Evolutionary conservation across 495 filamentous ascomycete species (phyloP).

Genomic region (Mycothermus thermophilus): DNA sequence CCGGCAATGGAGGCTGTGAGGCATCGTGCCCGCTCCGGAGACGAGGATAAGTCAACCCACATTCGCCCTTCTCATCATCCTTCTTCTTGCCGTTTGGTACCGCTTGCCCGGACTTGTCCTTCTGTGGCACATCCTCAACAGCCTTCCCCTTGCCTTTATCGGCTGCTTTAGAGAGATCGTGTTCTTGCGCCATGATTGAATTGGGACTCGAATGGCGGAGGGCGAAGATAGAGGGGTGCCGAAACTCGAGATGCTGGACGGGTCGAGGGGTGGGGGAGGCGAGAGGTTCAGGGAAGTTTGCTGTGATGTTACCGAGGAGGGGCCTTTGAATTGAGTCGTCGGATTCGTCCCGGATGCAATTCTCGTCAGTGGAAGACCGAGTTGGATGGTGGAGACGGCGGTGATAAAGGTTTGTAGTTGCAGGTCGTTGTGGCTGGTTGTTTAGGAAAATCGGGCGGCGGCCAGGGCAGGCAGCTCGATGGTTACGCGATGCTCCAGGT

Average conservation of each 20-base stretch:
- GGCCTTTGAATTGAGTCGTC: too few species aligned
- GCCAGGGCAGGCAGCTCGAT: conserved; percentile 16
- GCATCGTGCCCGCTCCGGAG: too few species aligned
- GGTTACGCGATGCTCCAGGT: conserved; percentile 33
- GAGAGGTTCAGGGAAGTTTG: too few species aligned
- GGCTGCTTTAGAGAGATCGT: conserved; percentile 64
- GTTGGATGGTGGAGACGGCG: not conserved
- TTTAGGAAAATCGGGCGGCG: conserved; percentile 12
- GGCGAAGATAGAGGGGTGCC: not conserved
- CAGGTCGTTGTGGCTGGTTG: conserved; percentile 6
- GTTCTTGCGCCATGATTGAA: conserved; percentile 73
- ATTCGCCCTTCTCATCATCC: conserved; percentile 43
- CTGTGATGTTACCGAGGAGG: too few species aligned
- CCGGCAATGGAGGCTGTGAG: conserved; percentile 5
- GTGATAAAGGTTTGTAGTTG: not conserved
- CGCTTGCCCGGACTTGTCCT: conserved; percentile 51
- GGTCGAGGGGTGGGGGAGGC: too few species aligned
- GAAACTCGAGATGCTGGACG: too few species aligned
- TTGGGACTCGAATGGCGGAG: conserved; percentile 3
- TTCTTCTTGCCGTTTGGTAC: conserved; percentile 64
- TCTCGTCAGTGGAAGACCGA: too few species aligned
- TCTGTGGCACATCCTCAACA: conserved; percentile 50
- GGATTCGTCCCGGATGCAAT: too few species aligned
- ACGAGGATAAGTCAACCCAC: conserved; percentile 18
- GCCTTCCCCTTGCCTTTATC: conserved; percentile 97